Evolutionary conservation across 192 early-diverging fungal species (phyloP).

Genomic region (Coemansia sp.): DNA sequence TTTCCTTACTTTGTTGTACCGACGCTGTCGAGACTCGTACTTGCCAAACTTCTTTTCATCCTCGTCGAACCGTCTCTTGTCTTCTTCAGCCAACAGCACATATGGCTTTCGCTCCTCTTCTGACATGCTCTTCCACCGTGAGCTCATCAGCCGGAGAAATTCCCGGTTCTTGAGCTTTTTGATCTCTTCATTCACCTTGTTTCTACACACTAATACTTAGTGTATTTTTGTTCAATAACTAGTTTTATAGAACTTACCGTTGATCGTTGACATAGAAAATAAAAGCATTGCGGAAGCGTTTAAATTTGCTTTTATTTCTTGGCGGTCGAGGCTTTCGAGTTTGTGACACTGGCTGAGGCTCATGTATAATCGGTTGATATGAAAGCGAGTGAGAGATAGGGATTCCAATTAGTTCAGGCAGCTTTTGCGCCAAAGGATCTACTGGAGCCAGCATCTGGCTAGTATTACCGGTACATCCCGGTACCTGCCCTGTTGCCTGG

Average conservation of each 20-base stretch:
- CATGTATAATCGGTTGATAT: constrained; percentile 11
- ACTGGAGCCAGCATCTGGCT: too few relatives aligned
- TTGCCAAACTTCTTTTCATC: constrained; percentile 51
- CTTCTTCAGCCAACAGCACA: constrained; percentile 38
- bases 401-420: constrained; percentile 12
- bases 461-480: too few relatives aligned
- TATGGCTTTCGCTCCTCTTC: constrained; percentile 46
- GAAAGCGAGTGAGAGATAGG: constrained; percentile 25
- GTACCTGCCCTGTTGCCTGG: not conserved
- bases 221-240: too few relatives aligned
- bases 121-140: constrained; percentile 48
- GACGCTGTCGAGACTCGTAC: constrained; percentile 52
- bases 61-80: constrained; percentile 49
- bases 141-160: constrained; percentile 55
- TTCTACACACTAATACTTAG: constrained; percentile 11
- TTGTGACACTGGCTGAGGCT: not conserved
- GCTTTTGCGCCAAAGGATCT: not conserved
- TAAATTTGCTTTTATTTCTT: constrained; percentile 55
- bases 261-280: constrained; percentile 57
- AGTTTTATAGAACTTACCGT: constrained; percentile 25
- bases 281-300: constrained; percentile 56
- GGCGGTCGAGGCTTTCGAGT: constrained; percentile 28
- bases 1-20: constrained; percentile 31
- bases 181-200: constrained; percentile 39
- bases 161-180: constrained; percentile 55